Conservation (phyloP, 225 moss, liverwort and hornwort species). For the Lunularia cruciata region DNA sequence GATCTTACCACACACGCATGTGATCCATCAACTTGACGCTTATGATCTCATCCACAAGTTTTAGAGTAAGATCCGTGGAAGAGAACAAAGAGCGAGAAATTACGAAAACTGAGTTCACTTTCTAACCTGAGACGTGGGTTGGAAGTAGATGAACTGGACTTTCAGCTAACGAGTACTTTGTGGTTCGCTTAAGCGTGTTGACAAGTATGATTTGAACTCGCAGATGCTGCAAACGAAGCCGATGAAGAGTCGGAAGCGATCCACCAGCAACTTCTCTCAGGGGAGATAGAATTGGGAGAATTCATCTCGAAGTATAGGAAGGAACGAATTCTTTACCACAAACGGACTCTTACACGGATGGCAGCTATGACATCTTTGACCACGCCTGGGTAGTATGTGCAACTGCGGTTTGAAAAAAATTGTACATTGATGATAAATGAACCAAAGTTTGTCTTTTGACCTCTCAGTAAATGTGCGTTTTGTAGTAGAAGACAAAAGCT, state of each 20-base stretch:
- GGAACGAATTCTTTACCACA: constrained; percentile 88
- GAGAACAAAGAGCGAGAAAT: too few species aligned
- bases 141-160: too few species aligned
- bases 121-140: too few species aligned
- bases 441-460: constrained; percentile 22
- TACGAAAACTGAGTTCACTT: too few species aligned
- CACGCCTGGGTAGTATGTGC: constrained; percentile 62
- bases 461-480: constrained; percentile 19
- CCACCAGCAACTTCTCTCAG: constrained; percentile 74
- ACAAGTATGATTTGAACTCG: not conserved
- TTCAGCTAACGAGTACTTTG: too few species aligned
- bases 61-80: too few species aligned
- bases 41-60: too few species aligned
- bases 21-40: too few species aligned
- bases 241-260: constrained; percentile 91
- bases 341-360: constrained; percentile 79
- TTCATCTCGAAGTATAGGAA: constrained; percentile 87
- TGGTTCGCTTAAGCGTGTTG: too few species aligned
- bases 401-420: constrained; percentile 7
- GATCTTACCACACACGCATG: too few species aligned
- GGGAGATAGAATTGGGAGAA: constrained; percentile 77
- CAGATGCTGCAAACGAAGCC: constrained; percentile 80
- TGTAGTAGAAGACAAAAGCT: constrained; percentile 30
- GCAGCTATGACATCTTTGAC: constrained; percentile 85
- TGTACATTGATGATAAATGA: constrained; percentile 41